A percentile compares a stretch with the other conserved stretches of the same genome.
Evolutionary conservation across 2,329 filamentous ascomycete species (phyloP).

Genomic region (Xylariaceae sp.): DNA sequence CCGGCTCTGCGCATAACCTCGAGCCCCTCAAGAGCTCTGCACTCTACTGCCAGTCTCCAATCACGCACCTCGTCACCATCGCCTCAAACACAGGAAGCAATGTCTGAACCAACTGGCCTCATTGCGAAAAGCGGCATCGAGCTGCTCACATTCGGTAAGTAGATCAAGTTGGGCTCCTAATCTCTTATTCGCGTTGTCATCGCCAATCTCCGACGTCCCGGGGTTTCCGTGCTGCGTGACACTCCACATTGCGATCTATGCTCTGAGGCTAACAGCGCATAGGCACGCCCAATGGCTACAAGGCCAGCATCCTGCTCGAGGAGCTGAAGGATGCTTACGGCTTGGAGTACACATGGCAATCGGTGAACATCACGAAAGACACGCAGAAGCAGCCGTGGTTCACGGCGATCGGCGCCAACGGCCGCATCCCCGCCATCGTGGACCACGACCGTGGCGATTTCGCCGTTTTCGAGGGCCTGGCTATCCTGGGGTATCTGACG

Average conservation of each 20-base stretch:
- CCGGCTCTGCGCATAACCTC: neutral
- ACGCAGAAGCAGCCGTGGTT: slow-evolving; percentile 66
- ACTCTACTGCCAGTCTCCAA: slow-evolving; percentile 20
- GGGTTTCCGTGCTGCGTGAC: neutral
- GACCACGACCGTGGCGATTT: slow-evolving; percentile 61
- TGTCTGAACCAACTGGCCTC: slow-evolving; percentile 49
- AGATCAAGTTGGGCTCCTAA: neutral
- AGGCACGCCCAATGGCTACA: slow-evolving; percentile 53
- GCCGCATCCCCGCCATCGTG: slow-evolving; percentile 61
- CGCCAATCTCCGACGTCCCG: slow-evolving; percentile 4
- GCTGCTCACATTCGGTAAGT: slow-evolving; percentile 52
- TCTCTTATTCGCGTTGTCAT: neutral
- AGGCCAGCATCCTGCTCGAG: slow-evolving; percentile 59
- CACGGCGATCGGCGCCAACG: slow-evolving; percentile 59
- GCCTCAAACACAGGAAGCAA: slow-evolving; percentile 22
- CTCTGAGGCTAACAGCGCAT: neutral
- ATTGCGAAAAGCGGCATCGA: slow-evolving; percentile 62
- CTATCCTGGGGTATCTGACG: slow-evolving; percentile 70
- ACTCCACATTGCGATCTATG: neutral
- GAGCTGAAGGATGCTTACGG: slow-evolving; percentile 64
- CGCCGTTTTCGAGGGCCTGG: slow-evolving; percentile 68
- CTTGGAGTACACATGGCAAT: slow-evolving; percentile 54
- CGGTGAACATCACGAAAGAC: slow-evolving; percentile 57
- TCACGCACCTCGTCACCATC: neutral
- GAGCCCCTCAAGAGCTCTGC: slow-evolving; percentile 10